Conservation (phyloP, 805 yeast species). For the Wickerhamomyces canadensis region DNA sequence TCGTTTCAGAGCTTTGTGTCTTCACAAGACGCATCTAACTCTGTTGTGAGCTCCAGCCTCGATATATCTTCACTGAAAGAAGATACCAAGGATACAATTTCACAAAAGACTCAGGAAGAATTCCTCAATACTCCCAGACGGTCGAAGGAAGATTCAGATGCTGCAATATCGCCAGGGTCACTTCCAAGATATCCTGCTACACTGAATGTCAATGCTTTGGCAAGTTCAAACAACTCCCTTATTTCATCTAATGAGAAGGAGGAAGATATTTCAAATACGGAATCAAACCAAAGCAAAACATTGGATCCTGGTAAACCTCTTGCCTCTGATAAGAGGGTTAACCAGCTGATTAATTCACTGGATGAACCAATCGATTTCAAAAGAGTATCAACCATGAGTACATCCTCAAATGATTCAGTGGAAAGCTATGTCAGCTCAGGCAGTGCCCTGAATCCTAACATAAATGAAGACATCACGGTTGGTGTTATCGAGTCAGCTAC, state of each 20-base stretch:
- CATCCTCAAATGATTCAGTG: conserved; percentile 15
- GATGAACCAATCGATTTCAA: conserved; percentile 38
- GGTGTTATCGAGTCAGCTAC: conserved; percentile 15
- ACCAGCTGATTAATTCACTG: conserved; percentile 23
- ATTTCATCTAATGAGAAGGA: conserved; percentile 5
- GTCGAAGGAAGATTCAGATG: conserved; percentile 7
- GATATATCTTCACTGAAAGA: neutral
- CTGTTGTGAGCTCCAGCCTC: conserved; percentile 1
- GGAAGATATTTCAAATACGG: conserved; percentile 4
- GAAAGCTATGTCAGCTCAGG: conserved; percentile 8
- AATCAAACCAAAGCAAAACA: conserved; percentile 25
- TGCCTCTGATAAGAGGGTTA: conserved; percentile 11
- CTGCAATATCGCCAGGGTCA: conserved; percentile 19
- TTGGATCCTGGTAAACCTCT: conserved; percentile 41
- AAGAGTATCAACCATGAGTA: conserved; percentile 33
- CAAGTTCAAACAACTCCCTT: conserved; percentile 15
- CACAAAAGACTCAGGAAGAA: neutral
- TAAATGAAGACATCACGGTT: conserved; percentile 9
- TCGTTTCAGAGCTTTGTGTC: conserved; percentile 6
- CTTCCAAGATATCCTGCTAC: conserved; percentile 44
- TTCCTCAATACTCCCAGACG: conserved; percentile 14
- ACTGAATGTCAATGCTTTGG: conserved; percentile 40
- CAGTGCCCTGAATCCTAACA: conserved; percentile 5
- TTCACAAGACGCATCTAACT: neutral
- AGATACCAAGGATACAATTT: too few relatives aligned